Evolutionary conservation across 352 stramenopile species (phyloP), one percentile per base, ranked within the genome.

Genomic region (Phytophthora hybrid): DNA sequence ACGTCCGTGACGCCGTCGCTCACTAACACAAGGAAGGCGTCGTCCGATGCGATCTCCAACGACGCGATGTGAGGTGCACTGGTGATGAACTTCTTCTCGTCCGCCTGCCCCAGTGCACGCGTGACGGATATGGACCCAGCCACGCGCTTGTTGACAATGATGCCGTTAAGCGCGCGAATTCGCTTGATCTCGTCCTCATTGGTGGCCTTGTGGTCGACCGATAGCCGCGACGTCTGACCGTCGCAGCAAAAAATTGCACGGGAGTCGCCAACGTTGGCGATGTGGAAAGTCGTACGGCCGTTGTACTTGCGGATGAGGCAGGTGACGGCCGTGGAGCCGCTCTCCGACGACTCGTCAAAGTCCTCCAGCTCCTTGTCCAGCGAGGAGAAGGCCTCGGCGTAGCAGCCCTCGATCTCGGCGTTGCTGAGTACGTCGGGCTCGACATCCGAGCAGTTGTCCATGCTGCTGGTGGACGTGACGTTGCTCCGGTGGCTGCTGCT

Each of bases 101-200:
- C 85, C 4, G 83, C 78, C 69, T 95, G 88, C n/a, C 88, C 88
- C 5, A 95, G 77, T 5, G 88, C 88, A 9, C 88, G 81, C 31
- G 88, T 93, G 41, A 95, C 88, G 2, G 85, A 86, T 41, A 93
- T 82, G 52, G 84, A 85, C 9, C 88, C 88, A 26, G 74, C 87
- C 34, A 95, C 88, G 57, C 88, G 88, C 69, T 93, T 93, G 77
- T 94, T 94, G 52, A 95, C 74, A 54, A 95, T 93, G 63, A 95
- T 95, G 39, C 88, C 88, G 58, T 93, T 87, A 29, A 85, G 77
- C 9, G 77, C 85, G 16, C 84, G 85, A 63, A 95, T 95, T 44
- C 88, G 88, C 64, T 80, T 85, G 54, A 88, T 75, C 62, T 95
- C 88, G 75, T 91, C 86, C 58, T 83, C 79, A 74, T 93, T 94